These are phyloP conservation scores for Mimosa pudica DNA, from an alignment of 306 rosid genomes.

Conservation along the genomic window DNA sequence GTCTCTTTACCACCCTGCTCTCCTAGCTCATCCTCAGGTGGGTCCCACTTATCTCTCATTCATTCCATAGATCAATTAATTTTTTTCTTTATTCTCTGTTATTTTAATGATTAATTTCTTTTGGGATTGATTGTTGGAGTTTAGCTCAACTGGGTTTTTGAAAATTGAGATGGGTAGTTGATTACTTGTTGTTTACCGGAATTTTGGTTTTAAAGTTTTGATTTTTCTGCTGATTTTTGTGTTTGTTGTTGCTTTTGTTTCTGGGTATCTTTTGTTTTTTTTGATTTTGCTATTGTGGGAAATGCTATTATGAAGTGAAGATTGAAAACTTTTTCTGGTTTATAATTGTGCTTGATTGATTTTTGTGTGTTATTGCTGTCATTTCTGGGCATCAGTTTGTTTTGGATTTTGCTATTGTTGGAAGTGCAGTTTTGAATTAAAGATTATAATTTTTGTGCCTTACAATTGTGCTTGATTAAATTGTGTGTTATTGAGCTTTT, in stretches of 20 bases:
- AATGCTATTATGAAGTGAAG: background rate
- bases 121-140: background rate
- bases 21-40: constrained; percentile 98
- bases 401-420: no score
- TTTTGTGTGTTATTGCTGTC: no score
- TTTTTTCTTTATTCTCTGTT: background rate
- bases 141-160: background rate
- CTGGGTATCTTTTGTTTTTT: background rate
- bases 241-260: background rate
- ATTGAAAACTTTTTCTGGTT: background rate
- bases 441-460: no score
- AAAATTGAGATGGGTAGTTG: background rate
- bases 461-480: no score
- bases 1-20: constrained; percentile 94
- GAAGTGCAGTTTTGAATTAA: no score
- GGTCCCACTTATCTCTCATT: constrained; percentile 14
- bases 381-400: no score
- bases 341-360: background rate
- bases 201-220: background rate
- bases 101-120: background rate
- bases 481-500: background rate
- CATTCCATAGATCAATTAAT: background rate
- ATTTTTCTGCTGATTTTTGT: background rate
- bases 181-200: background rate
- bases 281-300: background rate